Evolutionary conservation across 768 basidiomycete genomes (phyloP).

Genomic region (Collybiopsis confluens): DNA sequence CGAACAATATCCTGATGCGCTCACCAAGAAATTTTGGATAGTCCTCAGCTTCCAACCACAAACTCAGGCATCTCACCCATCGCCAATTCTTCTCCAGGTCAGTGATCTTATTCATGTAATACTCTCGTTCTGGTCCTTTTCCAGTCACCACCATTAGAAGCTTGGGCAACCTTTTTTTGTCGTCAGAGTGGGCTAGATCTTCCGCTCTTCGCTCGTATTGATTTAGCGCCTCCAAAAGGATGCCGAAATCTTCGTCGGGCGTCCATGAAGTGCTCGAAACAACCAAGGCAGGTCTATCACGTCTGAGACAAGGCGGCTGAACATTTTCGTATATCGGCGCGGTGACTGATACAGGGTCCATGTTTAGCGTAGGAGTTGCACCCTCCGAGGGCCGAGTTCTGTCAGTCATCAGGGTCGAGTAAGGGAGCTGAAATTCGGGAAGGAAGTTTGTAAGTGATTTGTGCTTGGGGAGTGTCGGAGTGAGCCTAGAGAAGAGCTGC

Average conservation of each 20-base stretch:
- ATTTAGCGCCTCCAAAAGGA: conserved; percentile 73
- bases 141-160: conserved; percentile 86
- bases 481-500: conserved; percentile 45
- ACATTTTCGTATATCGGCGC: conserved; percentile 29
- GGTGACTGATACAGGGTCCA: conserved; percentile 21
- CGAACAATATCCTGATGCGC: not conserved
- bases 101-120: conserved; percentile 71
- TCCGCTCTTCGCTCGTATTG: conserved; percentile 62
- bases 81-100: conserved; percentile 64
- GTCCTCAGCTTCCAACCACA: conserved; percentile 88
- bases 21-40: conserved; percentile 81
- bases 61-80: conserved; percentile 72
- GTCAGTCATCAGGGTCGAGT: conserved; percentile 61
- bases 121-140: conserved; percentile 72
- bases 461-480: conserved; percentile 26
- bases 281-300: conserved; percentile 78
- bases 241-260: conserved; percentile 89
- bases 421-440: conserved; percentile 45
- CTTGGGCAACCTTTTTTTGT: conserved; percentile 51
- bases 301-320: conserved; percentile 44
- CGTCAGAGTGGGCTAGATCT: conserved; percentile 14
- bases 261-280: conserved; percentile 98
- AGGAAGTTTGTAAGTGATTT: conserved; percentile 36
- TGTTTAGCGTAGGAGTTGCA: conserved; percentile 10
- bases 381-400: conserved; percentile 23